phyloP scores from a whole-genome alignment of 768 basidiomycete genomes.

The Pleurotus tuber-regium region DNA sequence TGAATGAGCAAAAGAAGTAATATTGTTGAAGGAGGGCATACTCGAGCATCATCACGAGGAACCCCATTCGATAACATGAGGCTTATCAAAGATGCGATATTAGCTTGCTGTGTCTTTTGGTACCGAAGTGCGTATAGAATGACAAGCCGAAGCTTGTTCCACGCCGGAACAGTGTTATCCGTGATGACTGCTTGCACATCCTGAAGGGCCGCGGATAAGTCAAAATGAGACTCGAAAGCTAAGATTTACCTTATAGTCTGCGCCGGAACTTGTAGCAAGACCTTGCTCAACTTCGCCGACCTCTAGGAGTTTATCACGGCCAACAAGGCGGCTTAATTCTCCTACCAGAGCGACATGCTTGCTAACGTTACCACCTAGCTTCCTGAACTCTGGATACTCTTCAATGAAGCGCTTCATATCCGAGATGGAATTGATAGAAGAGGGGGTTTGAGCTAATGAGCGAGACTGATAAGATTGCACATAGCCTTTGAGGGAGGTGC shows the following conservation, averaged over 20 bases:
- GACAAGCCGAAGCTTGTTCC: slow-evolving; percentile 86
- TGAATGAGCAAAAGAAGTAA: slow-evolving; percentile 16
- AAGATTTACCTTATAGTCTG: slow-evolving; percentile 74
- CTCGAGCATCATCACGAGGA: slow-evolving; percentile 72
- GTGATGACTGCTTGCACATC: slow-evolving; percentile 78
- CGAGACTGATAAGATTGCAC: slow-evolving; percentile 90
- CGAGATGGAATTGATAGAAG: slow-evolving; percentile 86
- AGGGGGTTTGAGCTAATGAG: slow-evolving; percentile 71
- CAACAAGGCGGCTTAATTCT: slow-evolving; percentile 89
- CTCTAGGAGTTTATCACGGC: slow-evolving; percentile 79
- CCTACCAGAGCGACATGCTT: slow-evolving; percentile 98
- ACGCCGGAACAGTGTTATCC: slow-evolving; percentile 62
- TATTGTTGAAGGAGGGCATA: slow-evolving; percentile 23
- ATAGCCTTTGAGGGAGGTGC: slow-evolving; percentile 86
- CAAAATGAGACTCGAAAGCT: neutral
- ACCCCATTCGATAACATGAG: slow-evolving; percentile 75
- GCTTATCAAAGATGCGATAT: slow-evolving; percentile 78
- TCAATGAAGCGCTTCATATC: slow-evolving; percentile 99
- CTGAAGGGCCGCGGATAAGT: slow-evolving; percentile 36
- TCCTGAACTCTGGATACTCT: slow-evolving; percentile 96
- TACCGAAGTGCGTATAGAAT: slow-evolving; percentile 93
- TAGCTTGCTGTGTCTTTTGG: slow-evolving; percentile 82
- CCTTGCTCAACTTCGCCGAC: slow-evolving; percentile 97
- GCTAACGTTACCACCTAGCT: slow-evolving; percentile 96
- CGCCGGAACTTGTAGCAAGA: slow-evolving; percentile 86